Conservation (phyloP, 2,329 filamentous ascomycete genomes). For the Hypoxylon sp. region DNA sequence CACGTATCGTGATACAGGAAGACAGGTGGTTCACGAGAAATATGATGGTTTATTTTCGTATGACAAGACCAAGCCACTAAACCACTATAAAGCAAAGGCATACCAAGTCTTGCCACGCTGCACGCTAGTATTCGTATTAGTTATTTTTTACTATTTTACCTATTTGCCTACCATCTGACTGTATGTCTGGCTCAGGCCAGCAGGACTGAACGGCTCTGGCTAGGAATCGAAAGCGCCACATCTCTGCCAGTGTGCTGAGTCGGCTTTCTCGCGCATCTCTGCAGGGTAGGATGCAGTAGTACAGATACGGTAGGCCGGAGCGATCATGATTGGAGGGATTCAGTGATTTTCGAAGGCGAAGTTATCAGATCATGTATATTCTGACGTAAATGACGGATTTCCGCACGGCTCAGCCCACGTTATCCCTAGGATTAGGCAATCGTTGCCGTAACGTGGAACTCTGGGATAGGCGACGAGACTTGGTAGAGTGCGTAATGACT, state of each 20-base stretch:
- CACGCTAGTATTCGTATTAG: not conserved
- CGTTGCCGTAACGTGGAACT: conserved; percentile 23
- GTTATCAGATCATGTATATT: conserved; percentile 17
- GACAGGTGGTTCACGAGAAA: not conserved
- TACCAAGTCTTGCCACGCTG: not conserved
- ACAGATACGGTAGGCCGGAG: conserved; percentile 13
- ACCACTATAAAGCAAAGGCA: no score
- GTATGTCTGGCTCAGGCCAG: no score
- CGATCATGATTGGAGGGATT: conserved; percentile 5
- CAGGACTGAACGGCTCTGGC: no score
- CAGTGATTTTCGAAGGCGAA: conserved; percentile 8
- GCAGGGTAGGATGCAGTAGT: conserved; percentile 16
- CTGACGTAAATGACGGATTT: conserved; percentile 10
- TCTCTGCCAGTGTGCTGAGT: not conserved
- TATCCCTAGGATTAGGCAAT: not conserved
- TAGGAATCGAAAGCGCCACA: not conserved
- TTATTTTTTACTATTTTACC: no score
- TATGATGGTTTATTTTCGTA: not conserved
- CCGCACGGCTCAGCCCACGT: conserved; percentile 8
- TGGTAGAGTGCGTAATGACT: conserved; percentile 2
- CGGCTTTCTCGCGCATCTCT: not conserved
- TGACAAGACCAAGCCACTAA: no score
- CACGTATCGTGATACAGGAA: not conserved
- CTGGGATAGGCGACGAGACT: conserved; percentile 17
- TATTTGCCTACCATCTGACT: no score